Base-by-base conservation (phyloP, 768 basidiomycete species). In the Suillus variegatus region DNA sequence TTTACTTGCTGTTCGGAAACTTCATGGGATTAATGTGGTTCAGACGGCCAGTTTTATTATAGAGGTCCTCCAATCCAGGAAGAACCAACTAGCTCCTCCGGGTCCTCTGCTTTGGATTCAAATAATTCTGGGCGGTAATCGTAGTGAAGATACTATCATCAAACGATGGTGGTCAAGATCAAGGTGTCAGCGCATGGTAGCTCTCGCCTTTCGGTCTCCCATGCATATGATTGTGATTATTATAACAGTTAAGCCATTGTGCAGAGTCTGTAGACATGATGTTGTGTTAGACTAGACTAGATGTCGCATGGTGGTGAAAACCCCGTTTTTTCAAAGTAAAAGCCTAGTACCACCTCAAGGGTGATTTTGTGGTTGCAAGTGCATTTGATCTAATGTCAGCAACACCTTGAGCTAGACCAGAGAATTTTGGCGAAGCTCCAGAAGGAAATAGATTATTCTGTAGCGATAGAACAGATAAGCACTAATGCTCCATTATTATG, bases 31-130 rank as follows among this genome's bases (percentile, higher is more conserved):
- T 35, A 4, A n/a, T 43, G 22, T 44, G 12, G 6, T 51, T 20
- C 61, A 85, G 84, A 77, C 58, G 84, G 84, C 9, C 76, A 80
- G 0, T 73, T 74, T 57, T 78, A 82, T 65, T 85, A 82, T 62
- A 70, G 67, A 7, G 84, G 83, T 12, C 84, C 84, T 1, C 82
- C 82, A 0, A 75, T 76, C 20, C 75, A 77, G 38, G 66, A 68
- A n/a, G 73, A 73, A 13, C 0, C 41, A n/a, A 62, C 43, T 32
- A 20, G 22, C 10, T 64, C 61, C 4, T 28, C 47, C 13, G 28
- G n/a, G 5, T 64, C 20, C 13, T 64, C 46, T 54, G 20, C 9
- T 54, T 16, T 10, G 32, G 6, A 20, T 35, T 35, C 18, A 54
- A 12, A 18, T 18, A 2, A 54, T 32, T 54, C 32, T 35, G 32